Conservation (phyloP, 2,329 filamentous ascomycete genomes). For the Fusarium sp. region DNA sequence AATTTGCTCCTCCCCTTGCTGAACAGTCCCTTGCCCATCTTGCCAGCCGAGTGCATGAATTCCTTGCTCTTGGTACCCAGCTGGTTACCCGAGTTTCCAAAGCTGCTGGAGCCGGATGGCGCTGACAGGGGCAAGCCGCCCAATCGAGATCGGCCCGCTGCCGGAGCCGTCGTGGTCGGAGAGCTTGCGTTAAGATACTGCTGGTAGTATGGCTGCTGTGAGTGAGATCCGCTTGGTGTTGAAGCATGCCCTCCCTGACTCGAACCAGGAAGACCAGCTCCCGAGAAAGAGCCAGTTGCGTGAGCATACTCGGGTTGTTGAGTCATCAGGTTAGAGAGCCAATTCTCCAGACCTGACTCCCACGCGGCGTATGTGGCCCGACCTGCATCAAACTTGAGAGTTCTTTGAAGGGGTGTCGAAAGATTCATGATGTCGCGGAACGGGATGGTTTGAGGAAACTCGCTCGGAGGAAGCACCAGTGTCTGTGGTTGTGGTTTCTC, state of each 20-base stretch:
- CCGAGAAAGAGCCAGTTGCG: constrained; percentile 48
- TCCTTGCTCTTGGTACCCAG: constrained; percentile 90
- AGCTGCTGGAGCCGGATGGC: constrained; percentile 57
- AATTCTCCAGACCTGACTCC: constrained; percentile 78
- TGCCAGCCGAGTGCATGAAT: constrained; percentile 85
- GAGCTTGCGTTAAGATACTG: constrained; percentile 64
- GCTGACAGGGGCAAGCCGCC: constrained; percentile 51
- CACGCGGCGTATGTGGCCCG: constrained; percentile 76
- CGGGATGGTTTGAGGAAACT: constrained; percentile 56
- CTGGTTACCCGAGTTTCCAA: constrained; percentile 69
- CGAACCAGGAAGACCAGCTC: constrained; percentile 22
- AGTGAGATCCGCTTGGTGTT: constrained; percentile 38
- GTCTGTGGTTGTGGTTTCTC: constrained; percentile 42
- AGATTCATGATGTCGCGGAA: constrained; percentile 85
- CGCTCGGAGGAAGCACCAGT: constrained; percentile 23
- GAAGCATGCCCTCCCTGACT: constrained; percentile 34
- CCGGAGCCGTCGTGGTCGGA: constrained; percentile 40
- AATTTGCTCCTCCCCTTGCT: constrained; percentile 92
- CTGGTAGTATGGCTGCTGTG: constrained; percentile 66
- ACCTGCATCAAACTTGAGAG: constrained; percentile 78
- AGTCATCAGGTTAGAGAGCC: constrained; percentile 61
- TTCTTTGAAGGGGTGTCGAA: constrained; percentile 73
- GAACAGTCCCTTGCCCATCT: constrained; percentile 90
- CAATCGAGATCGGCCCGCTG: constrained; percentile 52
- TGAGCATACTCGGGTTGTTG: constrained; percentile 63